phyloP scores from a whole-genome alignment of 305 asterid genomes.

The Plantago lanceolata region DNA sequence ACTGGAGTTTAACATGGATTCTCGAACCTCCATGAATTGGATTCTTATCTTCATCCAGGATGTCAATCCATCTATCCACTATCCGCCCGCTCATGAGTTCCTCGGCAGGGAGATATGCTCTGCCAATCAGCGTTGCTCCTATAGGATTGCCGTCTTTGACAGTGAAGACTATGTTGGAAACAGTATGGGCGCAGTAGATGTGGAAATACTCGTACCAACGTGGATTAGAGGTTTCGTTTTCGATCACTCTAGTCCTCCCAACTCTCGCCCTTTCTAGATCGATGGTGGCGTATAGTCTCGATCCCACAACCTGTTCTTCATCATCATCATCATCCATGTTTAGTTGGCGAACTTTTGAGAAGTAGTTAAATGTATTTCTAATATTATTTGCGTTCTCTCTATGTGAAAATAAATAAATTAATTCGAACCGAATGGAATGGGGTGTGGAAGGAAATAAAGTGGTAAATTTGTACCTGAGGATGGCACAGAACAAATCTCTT shows the following conservation, averaged over 20 bases:
- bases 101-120: too few relatives aligned
- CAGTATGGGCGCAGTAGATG: constrained; percentile 62
- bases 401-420: too few relatives aligned
- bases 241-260: too few relatives aligned
- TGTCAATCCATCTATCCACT: constrained; percentile 56
- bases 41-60: constrained; percentile 43
- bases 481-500: constrained; percentile 60
- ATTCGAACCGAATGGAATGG: too few relatives aligned
- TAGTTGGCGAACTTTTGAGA: too few relatives aligned
- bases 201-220: constrained; percentile 61
- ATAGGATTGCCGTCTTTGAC: constrained; percentile 52
- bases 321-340: neutral
- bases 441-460: too few relatives aligned
- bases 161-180: constrained; percentile 58
- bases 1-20: constrained; percentile 59
- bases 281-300: too few relatives aligned
- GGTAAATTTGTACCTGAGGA: constrained; percentile 45
- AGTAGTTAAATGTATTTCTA: too few relatives aligned
- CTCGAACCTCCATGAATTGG: constrained; percentile 52
- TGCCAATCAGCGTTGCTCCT: too few relatives aligned
- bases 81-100: constrained; percentile 43
- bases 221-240: constrained; percentile 55
- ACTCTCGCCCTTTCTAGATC: too few relatives aligned
- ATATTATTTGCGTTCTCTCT: too few relatives aligned
- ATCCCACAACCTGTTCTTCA: constrained; percentile 46